Percentiles rank a stretch among this genome's conserved stretches.
Conservation (phyloP, 2,329 filamentous ascomycete genomes). For the Arachnopeziza araneosa region DNA sequence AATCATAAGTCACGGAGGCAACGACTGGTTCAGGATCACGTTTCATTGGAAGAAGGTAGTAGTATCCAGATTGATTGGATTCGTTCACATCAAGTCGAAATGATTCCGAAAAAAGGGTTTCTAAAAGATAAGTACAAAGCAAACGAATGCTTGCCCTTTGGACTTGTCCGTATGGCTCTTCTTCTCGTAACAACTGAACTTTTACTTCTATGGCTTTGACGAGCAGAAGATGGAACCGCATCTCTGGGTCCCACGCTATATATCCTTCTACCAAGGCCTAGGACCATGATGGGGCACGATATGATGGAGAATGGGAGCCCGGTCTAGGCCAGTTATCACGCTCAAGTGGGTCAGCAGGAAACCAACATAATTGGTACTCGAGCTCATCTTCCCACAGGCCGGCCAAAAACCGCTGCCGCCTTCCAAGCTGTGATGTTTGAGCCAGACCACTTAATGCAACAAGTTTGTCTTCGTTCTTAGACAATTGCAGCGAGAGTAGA, state of each 20-base stretch:
- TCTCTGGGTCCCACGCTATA: neutral
- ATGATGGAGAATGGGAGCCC: neutral
- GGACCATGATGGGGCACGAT: conserved; percentile 14
- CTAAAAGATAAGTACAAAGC: neutral
- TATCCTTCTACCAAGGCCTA: conserved; percentile 11
- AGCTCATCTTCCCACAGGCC: conserved; percentile 12
- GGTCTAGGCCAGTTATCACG: neutral
- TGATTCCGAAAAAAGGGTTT: too few species aligned
- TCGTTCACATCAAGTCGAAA: too few species aligned
- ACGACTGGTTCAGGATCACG: neutral
- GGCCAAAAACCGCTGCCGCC: conserved; percentile 12
- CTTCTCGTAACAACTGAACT: neutral
- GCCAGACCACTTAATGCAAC: conserved; percentile 27
- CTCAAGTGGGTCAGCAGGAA: neutral
- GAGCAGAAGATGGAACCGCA: neutral
- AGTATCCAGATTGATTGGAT: neutral
- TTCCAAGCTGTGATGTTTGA: neutral
- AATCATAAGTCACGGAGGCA: neutral
- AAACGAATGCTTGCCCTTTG: neutral
- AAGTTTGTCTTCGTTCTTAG: conserved; percentile 24
- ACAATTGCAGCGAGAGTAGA: conserved; percentile 23
- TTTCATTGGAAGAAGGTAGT: neutral
- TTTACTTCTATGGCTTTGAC: neutral
- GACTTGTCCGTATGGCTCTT: neutral
- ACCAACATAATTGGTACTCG: conserved; percentile 11